phyloP scores from a whole-genome alignment of 345 rosid genomes.

The Viola odorata region DNA sequence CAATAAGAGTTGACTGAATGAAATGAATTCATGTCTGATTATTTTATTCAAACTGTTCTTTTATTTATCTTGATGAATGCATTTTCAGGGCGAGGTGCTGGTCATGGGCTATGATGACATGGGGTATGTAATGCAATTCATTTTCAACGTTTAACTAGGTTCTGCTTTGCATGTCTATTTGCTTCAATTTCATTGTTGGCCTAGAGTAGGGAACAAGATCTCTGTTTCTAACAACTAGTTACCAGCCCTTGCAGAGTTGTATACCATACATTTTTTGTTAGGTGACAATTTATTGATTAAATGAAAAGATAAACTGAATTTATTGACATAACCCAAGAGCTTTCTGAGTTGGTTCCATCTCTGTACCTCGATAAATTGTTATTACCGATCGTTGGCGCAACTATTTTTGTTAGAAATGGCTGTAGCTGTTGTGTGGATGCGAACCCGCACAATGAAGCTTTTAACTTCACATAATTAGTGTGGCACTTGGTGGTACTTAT shows the following conservation, averaged over 20 bases:
- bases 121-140: conserved; percentile 58
- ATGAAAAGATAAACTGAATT: too few relatives aligned
- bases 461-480: too few relatives aligned
- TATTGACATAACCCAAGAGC: too few relatives aligned
- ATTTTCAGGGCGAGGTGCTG: conserved; percentile 89
- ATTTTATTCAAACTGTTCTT: not conserved
- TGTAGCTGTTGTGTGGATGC: too few relatives aligned
- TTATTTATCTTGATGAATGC: conserved; percentile 21
- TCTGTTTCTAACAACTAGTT: not conserved
- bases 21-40: not conserved
- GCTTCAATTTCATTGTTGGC: not conserved
- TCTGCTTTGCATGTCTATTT: too few relatives aligned
- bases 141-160: not conserved
- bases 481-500: too few relatives aligned
- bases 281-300: not conserved
- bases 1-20: not conserved
- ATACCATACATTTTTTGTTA: not conserved
- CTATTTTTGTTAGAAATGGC: too few relatives aligned
- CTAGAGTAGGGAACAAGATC: not conserved
- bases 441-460: too few relatives aligned
- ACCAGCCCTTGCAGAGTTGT: not conserved
- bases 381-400: too few relatives aligned
- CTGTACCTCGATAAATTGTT: too few relatives aligned
- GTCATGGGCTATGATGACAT: conserved; percentile 99
- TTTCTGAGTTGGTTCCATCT: too few relatives aligned